These are phyloP conservation scores for Clavispora santaluciae DNA, from an alignment of 805 yeast genomes.

Conservation along the genomic window DNA sequence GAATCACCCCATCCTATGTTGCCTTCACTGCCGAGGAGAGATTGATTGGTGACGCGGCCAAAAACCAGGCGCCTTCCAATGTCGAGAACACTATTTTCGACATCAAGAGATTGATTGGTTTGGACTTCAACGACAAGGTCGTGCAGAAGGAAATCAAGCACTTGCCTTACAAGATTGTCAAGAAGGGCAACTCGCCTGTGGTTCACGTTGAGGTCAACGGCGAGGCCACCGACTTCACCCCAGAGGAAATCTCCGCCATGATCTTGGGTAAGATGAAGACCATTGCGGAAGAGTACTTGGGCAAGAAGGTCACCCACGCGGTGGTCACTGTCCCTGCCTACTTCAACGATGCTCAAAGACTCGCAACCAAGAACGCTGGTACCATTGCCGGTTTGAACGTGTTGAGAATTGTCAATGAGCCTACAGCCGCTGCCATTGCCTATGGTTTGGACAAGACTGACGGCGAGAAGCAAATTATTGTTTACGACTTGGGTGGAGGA, in stretches of 20 bases:
- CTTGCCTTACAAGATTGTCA: conserved; percentile 76
- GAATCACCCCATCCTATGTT: conserved; percentile 95
- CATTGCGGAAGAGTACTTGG: conserved; percentile 20
- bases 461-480: conserved; percentile 17
- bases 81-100: conserved; percentile 88
- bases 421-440: conserved; percentile 24
- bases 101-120: conserved; percentile 91
- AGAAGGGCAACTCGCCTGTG: conserved; percentile 72
- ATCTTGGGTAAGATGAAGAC: conserved; percentile 78
- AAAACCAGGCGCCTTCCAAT: conserved; percentile 95
- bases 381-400: conserved; percentile 19
- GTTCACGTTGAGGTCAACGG: conserved; percentile 79
- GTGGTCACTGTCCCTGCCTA: conserved; percentile 20
- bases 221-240: conserved; percentile 82
- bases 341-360: conserved; percentile 21
- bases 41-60: conserved; percentile 94
- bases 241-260: conserved; percentile 95
- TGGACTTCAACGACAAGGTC: conserved; percentile 41
- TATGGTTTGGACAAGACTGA: conserved; percentile 25
- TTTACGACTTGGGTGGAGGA: conserved; percentile 22
- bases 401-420: conserved; percentile 20
- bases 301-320: conserved; percentile 19
- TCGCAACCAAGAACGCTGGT: conserved; percentile 20
- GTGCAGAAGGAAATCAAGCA: conserved; percentile 68
- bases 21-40: conserved; percentile 93